Conservation (phyloP, 768 basidiomycete genomes). For the Sistotremastrum niveocremeum region DNA sequence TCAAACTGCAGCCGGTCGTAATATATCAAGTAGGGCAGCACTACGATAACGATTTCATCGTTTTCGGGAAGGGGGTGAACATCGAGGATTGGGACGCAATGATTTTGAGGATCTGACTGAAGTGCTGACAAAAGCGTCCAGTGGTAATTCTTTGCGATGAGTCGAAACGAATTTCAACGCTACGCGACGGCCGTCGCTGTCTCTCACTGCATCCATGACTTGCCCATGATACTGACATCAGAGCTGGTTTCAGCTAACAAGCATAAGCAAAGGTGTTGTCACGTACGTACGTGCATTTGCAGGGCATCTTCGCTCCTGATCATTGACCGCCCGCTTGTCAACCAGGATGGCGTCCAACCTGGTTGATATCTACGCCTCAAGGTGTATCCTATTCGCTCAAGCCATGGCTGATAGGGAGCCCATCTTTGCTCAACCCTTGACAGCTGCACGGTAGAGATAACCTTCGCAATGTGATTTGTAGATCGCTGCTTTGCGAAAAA, state of each 20-base stretch:
- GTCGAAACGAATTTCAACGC: background rate
- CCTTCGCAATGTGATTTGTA: too few relatives aligned
- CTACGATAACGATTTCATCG: conserved; percentile 2
- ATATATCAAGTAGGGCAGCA: conserved; percentile 7
- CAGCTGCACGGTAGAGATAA: too few relatives aligned
- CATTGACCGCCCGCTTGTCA: background rate
- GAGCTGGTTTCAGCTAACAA: background rate
- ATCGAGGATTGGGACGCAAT: conserved; percentile 8
- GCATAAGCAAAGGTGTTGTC: background rate
- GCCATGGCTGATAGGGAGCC: conserved; percentile 7
- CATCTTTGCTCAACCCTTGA: too few relatives aligned
- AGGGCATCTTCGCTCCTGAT: background rate
- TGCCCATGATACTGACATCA: too few relatives aligned
- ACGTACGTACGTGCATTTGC: background rate
- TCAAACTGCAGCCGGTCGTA: conserved; percentile 6
- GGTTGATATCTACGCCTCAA: conserved; percentile 9
- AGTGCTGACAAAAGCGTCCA: conserved; percentile 2
- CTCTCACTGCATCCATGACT: background rate
- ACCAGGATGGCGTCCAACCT: conserved; percentile 11
- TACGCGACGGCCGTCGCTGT: background rate
- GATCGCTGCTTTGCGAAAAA: too few relatives aligned
- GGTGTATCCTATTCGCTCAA: conserved; percentile 8
- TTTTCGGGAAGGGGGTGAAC: conserved; percentile 3
- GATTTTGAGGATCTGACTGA: conserved; percentile 7
- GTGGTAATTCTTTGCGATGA: conserved; percentile 2